A percentile compares a stretch with the other conserved stretches of the same genome.
Evolutionary conservation across 495 filamentous ascomycete species (phyloP).

Genomic region (Podospora pseudocomata): DNA sequence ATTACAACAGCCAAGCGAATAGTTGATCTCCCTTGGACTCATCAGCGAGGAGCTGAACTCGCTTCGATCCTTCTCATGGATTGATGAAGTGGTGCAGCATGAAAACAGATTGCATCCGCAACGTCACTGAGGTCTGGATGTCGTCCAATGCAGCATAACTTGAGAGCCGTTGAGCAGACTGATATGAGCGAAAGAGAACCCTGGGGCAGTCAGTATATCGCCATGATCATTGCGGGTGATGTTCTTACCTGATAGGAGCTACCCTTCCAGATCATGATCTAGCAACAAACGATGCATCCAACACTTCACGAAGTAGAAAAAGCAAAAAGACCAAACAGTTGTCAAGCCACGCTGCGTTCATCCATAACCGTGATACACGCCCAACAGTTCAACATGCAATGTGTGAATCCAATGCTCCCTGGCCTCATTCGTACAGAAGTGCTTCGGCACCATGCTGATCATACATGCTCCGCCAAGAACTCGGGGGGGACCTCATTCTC

Average conservation of each 20-base stretch:
- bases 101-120: background rate
- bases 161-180: too few relatives aligned
- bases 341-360: background rate
- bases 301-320: background rate
- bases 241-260: too few relatives aligned
- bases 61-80: background rate
- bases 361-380: background rate
- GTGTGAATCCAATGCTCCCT: background rate
- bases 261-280: too few relatives aligned
- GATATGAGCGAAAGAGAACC: too few relatives aligned
- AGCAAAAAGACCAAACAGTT: background rate
- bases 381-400: background rate
- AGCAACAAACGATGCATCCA: too few relatives aligned
- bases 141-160: too few relatives aligned
- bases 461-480: slow-evolving; percentile 36
- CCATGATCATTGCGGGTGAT: too few relatives aligned
- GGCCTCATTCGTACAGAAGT: background rate
- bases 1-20: background rate
- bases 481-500: slow-evolving; percentile 42
- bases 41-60: background rate
- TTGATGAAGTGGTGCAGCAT: background rate
- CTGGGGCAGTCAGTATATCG: too few relatives aligned
- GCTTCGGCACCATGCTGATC: background rate
- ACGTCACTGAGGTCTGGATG: too few relatives aligned
- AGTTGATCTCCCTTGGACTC: background rate